These are phyloP conservation scores for Tirmania nivea DNA, from an alignment of 495 filamentous ascomycete genomes.

Conservation along the genomic window DNA sequence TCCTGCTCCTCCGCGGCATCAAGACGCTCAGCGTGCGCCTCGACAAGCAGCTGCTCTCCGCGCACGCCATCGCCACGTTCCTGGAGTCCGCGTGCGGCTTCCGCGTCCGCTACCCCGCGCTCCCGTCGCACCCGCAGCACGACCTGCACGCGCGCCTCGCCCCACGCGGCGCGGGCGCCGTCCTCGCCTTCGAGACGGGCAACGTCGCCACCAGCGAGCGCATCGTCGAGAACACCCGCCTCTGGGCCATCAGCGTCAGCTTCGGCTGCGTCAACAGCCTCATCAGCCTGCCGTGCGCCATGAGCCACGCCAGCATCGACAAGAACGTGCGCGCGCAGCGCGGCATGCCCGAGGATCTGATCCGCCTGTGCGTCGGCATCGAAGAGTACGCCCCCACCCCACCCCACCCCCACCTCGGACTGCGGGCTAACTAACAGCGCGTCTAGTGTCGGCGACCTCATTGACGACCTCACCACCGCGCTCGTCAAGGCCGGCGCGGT, in stretches of 20 bases:
- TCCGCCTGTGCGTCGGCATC: constrained; percentile 86
- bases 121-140: constrained; percentile 89
- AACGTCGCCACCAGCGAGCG: constrained; percentile 60
- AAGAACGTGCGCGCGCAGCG: constrained; percentile 75
- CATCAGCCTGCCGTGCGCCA: constrained; percentile 94
- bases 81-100: constrained; percentile 69
- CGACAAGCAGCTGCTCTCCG: constrained; percentile 91
- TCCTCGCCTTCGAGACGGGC: constrained; percentile 89
- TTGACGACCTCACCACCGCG: constrained; percentile 76
- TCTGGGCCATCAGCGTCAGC: constrained; percentile 89
- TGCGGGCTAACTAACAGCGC: not conserved
- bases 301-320: constrained; percentile 98
- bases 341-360: constrained; percentile 87
- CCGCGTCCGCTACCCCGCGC: constrained; percentile 78
- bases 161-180: constrained; percentile 63
- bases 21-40: constrained; percentile 94
- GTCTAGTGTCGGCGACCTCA: constrained; percentile 55
- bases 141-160: constrained; percentile 89
- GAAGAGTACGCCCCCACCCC: constrained; percentile 45
- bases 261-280: constrained; percentile 96
- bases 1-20: constrained; percentile 79
- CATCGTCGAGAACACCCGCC: constrained; percentile 73
- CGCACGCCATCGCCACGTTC: constrained; percentile 75
- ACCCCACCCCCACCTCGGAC: not conserved
- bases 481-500: constrained; percentile 88